Percentiles rank a stretch among this genome's conserved stretches.
Conservation (phyloP, 2,329 filamentous ascomycete species). For the Colletotrichum phormii region DNA sequence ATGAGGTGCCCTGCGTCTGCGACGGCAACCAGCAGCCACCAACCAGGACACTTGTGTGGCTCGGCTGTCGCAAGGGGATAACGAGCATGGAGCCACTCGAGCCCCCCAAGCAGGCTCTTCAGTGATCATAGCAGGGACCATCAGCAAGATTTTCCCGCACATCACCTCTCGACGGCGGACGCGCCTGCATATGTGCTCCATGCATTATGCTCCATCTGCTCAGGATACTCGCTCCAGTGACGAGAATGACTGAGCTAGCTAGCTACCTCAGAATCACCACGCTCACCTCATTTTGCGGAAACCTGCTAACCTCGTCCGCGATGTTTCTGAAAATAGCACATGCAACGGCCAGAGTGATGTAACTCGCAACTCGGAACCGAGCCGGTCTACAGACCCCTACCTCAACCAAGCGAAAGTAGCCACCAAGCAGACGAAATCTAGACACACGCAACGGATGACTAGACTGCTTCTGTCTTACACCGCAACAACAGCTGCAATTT, state of each 20-base stretch:
- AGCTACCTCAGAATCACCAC: too few species aligned
- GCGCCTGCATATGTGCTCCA: neutral
- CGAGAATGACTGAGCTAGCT: slow-evolving; percentile 1
- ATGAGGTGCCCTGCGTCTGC: neutral
- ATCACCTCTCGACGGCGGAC: neutral
- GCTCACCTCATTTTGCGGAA: neutral
- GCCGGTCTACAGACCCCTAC: neutral
- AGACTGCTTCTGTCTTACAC: neutral
- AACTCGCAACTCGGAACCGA: neutral
- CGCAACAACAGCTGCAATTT: neutral
- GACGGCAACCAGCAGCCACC: neutral
- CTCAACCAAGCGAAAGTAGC: neutral
- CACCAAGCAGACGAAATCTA: neutral
- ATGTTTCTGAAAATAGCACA: slow-evolving; percentile 7
- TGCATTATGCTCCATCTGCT: neutral
- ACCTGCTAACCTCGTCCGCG: neutral
- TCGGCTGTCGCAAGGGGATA: neutral
- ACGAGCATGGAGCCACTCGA: neutral
- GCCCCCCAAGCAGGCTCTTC: slow-evolving; percentile 1
- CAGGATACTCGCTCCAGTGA: neutral
- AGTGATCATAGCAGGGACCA: neutral
- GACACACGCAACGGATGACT: neutral
- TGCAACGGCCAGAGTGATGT: neutral
- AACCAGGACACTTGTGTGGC: neutral
- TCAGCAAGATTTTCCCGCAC: slow-evolving; percentile 11